phyloP scores from a whole-genome alignment of 306 rosid genomes.

The Trifolium pratense region DNA sequence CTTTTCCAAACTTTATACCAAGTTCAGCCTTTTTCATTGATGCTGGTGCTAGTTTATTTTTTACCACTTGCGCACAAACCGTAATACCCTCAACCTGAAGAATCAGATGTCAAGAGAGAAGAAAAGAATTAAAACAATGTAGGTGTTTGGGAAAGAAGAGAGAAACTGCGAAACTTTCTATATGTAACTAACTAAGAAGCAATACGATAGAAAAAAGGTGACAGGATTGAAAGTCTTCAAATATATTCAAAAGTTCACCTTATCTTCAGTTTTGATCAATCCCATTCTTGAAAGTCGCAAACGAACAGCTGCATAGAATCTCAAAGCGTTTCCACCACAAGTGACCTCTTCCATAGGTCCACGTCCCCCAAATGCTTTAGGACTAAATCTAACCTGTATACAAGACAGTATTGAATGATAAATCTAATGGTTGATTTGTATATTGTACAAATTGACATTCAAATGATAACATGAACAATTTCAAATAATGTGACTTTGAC shows the following conservation, averaged over 20 bases:
- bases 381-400: slow-evolving; percentile 65
- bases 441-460: slow-evolving; percentile 31
- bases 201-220: slow-evolving; percentile 5
- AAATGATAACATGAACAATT: slow-evolving; percentile 19
- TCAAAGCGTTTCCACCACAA: slow-evolving; percentile 91
- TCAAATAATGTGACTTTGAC: slow-evolving; percentile 44
- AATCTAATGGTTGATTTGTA: slow-evolving; percentile 13
- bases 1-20: slow-evolving; percentile 75
- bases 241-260: slow-evolving; percentile 50
- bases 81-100: slow-evolving; percentile 70
- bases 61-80: slow-evolving; percentile 65
- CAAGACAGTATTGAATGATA: slow-evolving; percentile 30
- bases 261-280: slow-evolving; percentile 59
- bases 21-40: slow-evolving; percentile 67
- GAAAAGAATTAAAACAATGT: background rate
- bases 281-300: slow-evolving; percentile 69
- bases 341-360: slow-evolving; percentile 72
- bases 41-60: slow-evolving; percentile 80
- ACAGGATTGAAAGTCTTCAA: slow-evolving; percentile 1
- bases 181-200: slow-evolving; percentile 18
- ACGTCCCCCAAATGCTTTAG: slow-evolving; percentile 48
- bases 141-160: background rate
- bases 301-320: slow-evolving; percentile 82
- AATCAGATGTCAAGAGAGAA: slow-evolving; percentile 19
- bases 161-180: background rate